Evolutionary conservation across 805 yeast genomes (phyloP), one percentile per base, ranked within the genome.

Genomic region (Blastobotrys attinorum): DNA sequence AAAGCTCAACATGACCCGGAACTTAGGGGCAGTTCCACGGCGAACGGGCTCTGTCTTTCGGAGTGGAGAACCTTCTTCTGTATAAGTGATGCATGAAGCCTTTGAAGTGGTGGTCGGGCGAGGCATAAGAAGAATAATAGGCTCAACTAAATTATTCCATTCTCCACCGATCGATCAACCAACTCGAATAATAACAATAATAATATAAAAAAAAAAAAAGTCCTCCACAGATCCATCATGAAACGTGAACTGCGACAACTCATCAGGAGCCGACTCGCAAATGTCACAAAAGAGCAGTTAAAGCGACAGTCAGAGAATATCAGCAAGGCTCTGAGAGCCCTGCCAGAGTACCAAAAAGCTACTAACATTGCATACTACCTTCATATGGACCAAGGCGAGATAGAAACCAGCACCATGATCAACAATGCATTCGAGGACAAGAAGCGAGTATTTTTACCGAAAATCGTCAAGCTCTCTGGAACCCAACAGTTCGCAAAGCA

Each of bases 381-480:
- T 83, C 78, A 75, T 58, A 81, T 89, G 88, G 86, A 81, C 1
- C 51, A 62, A 17, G 71, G 77, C 40, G 97, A 89, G 61, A 66
- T 83, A 1, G 73, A 74, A 44, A 88, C 96, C 0, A 53, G 60
- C 7, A 58, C 57, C 0, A 60, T 88, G 8, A 73, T 89, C 2
- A 52, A 65, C 36, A 47, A 65, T 15, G 75, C 84, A 7, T 78
- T 83, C 44, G 56, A 56, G 0, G 60, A 66, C 40, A 55, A 56
- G 4, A 56, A 56, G 40, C 49, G 46, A 18, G 62, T 67, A 8
- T 67, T 56, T 47, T 47, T 67, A 32, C 71, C 71, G 0, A 47
- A 58, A 31, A 66, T 66, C 8, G 56, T 82, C 6, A 89, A 92
- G 0, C 66, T 75, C 32, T 75, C 80, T 46, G 58, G 64, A 2